Base-by-base conservation (phyloP, 306 rosid species). In the Cicer chorassanicum region DNA sequence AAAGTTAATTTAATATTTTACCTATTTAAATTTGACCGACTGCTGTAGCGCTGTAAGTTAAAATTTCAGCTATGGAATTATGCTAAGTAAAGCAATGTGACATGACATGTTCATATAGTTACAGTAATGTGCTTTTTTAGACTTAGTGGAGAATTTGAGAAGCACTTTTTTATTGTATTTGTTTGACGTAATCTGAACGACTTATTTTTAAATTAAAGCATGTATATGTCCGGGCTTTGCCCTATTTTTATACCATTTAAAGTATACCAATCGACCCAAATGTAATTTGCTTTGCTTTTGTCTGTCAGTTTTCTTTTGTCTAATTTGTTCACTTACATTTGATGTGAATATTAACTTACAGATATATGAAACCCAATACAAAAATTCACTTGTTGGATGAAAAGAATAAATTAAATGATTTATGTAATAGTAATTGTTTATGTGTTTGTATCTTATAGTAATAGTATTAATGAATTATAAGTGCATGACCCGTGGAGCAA, bases 401-500 rank as follows among this genome's bases (percentile, higher is more conserved):
- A 59, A 73, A 65, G 46, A 73, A 74, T 48, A 38, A 74, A 80
- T 29, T 29, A 49, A 73, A 38, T 42, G 5, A 63, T 6, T 56
- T 7, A 38, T 71, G 11, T 34, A 72, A 44, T 29, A 1, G 9
- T 53, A 54, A 53, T n/a, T 44, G 1, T 29, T 29, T 29, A 29
- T 29, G 36, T 29, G 36, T 4, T 29, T 29, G 36, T 29, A 29
- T 29, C 36, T 29, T 29, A 29, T 29, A 29, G 49, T 71, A 4
- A 3, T 29, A 36, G 18, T 12, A 13, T 1, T 70, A n/a, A 40
- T 15, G 10, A 9, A 38, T 15, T 51, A 50, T 55, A 87, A 86
- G 1, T 82, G 81, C 96, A 92, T 85, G 71, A 89, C 73, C 69
- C 18, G 2, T 8, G 91, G 89, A 46, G 92, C 90, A 75, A 82